Conservation (phyloP, 225 moss, liverwort and hornwort species). For the Thuidium tamariscinum region DNA sequence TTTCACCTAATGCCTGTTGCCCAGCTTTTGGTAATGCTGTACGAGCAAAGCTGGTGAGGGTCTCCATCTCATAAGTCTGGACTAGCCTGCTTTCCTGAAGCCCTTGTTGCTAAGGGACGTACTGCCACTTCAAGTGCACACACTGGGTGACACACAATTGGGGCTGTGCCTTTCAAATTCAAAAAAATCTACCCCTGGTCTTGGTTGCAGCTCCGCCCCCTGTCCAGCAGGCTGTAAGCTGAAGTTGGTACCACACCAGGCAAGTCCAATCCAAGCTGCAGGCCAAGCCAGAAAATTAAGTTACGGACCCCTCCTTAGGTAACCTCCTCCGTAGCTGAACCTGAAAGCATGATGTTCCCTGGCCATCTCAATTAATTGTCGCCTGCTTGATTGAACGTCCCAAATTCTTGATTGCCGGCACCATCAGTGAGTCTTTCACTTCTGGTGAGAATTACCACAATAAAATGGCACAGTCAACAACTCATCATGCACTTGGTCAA, state of each 20-base stretch:
- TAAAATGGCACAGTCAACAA: background rate
- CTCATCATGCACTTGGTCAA: background rate
- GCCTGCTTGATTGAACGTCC: background rate
- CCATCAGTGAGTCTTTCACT: background rate
- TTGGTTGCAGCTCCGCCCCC: background rate
- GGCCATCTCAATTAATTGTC: background rate
- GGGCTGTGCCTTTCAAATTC: slow-evolving; percentile 11
- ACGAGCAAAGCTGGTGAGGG: background rate
- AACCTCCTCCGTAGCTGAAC: background rate
- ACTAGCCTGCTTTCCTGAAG: background rate
- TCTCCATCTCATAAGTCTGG: slow-evolving; percentile 17
- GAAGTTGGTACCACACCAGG: background rate
- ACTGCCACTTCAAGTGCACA: slow-evolving; percentile 12
- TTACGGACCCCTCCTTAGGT: background rate
- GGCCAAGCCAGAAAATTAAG: background rate
- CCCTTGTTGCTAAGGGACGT: background rate
- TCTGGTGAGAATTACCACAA: background rate
- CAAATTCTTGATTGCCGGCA: background rate
- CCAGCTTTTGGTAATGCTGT: background rate
- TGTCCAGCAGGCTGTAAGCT: background rate
- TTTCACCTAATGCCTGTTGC: background rate
- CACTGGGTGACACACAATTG: background rate
- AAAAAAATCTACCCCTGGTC: background rate
- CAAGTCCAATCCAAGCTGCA: slow-evolving; percentile 6
- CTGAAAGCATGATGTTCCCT: background rate